Conservation (phyloP, 371 early-diverging fungal genomes). For the Actinomucor elegans region DNA sequence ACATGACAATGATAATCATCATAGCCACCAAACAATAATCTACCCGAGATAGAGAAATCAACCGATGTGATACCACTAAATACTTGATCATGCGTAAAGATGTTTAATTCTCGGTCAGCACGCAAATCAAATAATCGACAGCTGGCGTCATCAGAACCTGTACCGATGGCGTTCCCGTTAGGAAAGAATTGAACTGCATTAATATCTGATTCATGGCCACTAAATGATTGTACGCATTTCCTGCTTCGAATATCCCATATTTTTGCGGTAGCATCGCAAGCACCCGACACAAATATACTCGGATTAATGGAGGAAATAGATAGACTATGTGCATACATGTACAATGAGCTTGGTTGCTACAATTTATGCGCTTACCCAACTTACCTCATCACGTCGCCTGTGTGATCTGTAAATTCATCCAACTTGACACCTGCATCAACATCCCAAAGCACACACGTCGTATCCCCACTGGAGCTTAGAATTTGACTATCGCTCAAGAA, state of each 20-base stretch:
- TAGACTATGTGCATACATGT: conserved; percentile 50
- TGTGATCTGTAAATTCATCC: conserved; percentile 94
- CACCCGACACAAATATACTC: conserved; percentile 95
- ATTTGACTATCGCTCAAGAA: conserved; percentile 95
- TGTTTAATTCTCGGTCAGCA: conserved; percentile 95
- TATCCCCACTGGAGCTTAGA: conserved; percentile 94
- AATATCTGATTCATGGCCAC: conserved; percentile 97
- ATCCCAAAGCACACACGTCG: conserved; percentile 99
- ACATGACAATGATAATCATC: conserved; percentile 98
- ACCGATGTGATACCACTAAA: conserved; percentile 97
- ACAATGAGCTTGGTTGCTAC: no score
- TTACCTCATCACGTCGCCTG: conserved; percentile 97
- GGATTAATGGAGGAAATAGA: conserved; percentile 79
- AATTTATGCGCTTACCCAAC: no score
- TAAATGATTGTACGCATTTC: conserved; percentile 96
- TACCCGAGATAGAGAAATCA: conserved; percentile 94
- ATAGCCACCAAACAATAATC: conserved; percentile 96
- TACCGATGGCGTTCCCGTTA: conserved; percentile 94
- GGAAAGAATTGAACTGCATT: conserved; percentile 99
- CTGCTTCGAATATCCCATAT: conserved; percentile 98
- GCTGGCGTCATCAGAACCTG: conserved; percentile 97
- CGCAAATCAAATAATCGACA: conserved; percentile 96
- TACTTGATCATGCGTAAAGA: conserved; percentile 95
- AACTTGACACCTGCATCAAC: conserved; percentile 94
- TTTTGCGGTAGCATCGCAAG: conserved; percentile 98